These are phyloP conservation scores for Backusella macrospora DNA, from an alignment of 192 early-diverging fungal genomes.

Conservation along the genomic window DNA sequence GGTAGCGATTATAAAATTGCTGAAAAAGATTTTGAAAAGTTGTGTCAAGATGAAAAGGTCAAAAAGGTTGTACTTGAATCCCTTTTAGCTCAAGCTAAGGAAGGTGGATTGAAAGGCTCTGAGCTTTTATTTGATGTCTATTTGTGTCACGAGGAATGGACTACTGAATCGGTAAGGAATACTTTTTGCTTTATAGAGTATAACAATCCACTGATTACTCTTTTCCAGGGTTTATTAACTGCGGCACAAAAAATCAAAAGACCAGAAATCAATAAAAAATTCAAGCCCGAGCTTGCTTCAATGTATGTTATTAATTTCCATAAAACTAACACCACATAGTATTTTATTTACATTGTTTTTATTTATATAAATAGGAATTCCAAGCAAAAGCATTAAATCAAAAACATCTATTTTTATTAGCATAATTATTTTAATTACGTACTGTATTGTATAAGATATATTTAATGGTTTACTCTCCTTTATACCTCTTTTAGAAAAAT, in stretches of 20 bases:
- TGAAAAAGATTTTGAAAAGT: conserved; percentile 49
- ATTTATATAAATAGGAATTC: conserved; percentile 7
- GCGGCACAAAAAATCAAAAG: conserved; percentile 91
- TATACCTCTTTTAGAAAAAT: conserved; percentile 5
- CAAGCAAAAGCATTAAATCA: conserved; percentile 18
- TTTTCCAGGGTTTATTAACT: conserved; percentile 66
- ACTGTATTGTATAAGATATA: neutral
- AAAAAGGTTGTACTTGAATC: conserved; percentile 51
- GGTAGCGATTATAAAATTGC: conserved; percentile 49
- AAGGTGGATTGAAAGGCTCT: conserved; percentile 64
- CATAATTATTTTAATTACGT: conserved; percentile 4
- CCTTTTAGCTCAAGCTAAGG: conserved; percentile 59
- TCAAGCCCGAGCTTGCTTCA: conserved; percentile 59
- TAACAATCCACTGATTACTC: neutral
- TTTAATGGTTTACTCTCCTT: neutral
- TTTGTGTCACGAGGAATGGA: conserved; percentile 83
- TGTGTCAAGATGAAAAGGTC: conserved; percentile 61
- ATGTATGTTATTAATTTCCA: conserved; percentile 37
- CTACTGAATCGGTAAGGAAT: conserved; percentile 73
- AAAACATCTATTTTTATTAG: neutral
- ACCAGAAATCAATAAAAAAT: conserved; percentile 67
- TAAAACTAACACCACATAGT: neutral
- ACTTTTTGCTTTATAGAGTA: conserved; percentile 11
- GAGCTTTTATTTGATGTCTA: conserved; percentile 72
- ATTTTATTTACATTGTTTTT: neutral